phyloP scores from a whole-genome alignment of 1,284 basidiomycete genomes.

The Cryptococcus jaspeensis region DNA sequence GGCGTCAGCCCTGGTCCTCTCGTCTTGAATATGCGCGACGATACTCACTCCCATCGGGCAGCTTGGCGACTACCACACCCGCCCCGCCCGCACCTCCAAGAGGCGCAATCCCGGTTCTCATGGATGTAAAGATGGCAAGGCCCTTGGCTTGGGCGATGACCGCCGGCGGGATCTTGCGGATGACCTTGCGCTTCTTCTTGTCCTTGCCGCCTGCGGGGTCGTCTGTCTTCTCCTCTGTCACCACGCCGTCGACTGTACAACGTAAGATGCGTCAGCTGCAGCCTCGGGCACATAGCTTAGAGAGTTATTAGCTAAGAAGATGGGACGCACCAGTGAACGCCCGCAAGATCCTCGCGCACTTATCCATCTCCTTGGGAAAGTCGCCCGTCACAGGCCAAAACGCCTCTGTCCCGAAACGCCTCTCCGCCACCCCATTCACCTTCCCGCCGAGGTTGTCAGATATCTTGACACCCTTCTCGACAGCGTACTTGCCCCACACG shows the following conservation, averaged over 20 bases:
- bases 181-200: slow-evolving; percentile 50
- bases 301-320: too few relatives aligned
- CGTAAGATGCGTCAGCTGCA: too few relatives aligned
- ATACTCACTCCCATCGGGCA: slow-evolving; percentile 52
- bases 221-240: slow-evolving; percentile 32
- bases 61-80: slow-evolving; percentile 52
- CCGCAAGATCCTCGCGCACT: slow-evolving; percentile 55
- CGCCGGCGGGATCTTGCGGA: slow-evolving; percentile 56
- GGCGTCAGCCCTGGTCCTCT: neutral
- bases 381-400: slow-evolving; percentile 58
- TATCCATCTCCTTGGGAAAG: slow-evolving; percentile 55
- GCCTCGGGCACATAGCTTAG: too few relatives aligned
- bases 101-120: slow-evolving; percentile 55
- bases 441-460: slow-evolving; percentile 46
- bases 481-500: slow-evolving; percentile 41
- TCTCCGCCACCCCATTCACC: slow-evolving; percentile 46
- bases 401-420: slow-evolving; percentile 53
- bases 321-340: slow-evolving; percentile 50
- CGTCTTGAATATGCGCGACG: neutral
- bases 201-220: slow-evolving; percentile 26
- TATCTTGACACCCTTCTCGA: slow-evolving; percentile 39
- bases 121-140: slow-evolving; percentile 56
- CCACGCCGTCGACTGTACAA: slow-evolving; percentile 42
- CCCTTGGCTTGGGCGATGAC: slow-evolving; percentile 54
- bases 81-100: slow-evolving; percentile 57